phyloP scores from a whole-genome alignment of 2,329 filamentous ascomycete genomes.

The Lachnum nothofagi region DNA sequence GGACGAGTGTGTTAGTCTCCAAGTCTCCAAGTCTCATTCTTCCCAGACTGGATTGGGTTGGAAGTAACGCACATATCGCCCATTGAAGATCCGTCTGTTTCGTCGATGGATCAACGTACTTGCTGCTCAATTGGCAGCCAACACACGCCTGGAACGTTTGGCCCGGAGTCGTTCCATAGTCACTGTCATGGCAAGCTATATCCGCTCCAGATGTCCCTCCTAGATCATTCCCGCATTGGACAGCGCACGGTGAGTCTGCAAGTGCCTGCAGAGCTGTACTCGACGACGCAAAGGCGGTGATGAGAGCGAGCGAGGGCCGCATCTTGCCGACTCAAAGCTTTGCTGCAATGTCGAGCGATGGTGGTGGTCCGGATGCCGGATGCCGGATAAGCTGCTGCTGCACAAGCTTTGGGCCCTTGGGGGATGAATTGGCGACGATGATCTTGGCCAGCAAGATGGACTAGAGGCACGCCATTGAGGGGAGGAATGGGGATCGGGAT shows the following conservation, averaged over 20 bases:
- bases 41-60: background rate
- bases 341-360: background rate
- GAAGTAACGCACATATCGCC: constrained; percentile 47
- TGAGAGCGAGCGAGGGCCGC: constrained; percentile 23
- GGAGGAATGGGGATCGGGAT: background rate
- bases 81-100: constrained; percentile 49
- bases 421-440: background rate
- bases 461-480: background rate
- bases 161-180: constrained; percentile 15
- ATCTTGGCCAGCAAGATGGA: constrained; percentile 1
- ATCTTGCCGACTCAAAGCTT: constrained; percentile 16
- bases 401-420: background rate
- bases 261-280: constrained; percentile 22
- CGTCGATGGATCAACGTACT: constrained; percentile 36
- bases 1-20: background rate
- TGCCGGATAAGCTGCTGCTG: background rate
- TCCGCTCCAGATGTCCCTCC: constrained; percentile 21
- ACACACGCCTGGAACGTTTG: constrained; percentile 24
- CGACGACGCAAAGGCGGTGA: constrained; percentile 17
- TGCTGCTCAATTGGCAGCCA: constrained; percentile 38
- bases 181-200: constrained; percentile 24
- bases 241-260: constrained; percentile 26
- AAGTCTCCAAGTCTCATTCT: background rate
- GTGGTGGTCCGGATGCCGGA: background rate
- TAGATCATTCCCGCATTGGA: constrained; percentile 29